These are phyloP conservation scores for Oryza meyeriana DNA, from an alignment of 176 grass and related monocot genomes.

Conservation along the genomic window DNA sequence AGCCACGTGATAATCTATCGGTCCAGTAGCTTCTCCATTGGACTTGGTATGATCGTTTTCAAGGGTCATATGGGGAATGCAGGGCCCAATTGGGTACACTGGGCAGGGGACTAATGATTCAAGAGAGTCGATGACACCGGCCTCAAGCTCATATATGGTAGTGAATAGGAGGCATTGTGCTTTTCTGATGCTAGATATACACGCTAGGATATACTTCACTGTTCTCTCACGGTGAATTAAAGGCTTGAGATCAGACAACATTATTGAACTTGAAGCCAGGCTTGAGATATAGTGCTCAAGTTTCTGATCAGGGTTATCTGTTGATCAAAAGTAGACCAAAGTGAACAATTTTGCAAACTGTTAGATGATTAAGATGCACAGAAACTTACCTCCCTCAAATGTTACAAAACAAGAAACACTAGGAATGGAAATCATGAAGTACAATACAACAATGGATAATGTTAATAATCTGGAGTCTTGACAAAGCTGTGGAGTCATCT, in stretches of 20 bases:
- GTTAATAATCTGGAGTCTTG: not conserved
- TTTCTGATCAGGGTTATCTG: constrained; percentile 35
- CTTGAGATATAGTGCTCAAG: constrained; percentile 30
- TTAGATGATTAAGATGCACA: not conserved
- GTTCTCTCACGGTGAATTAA: constrained; percentile 25
- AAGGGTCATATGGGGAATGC: constrained; percentile 25
- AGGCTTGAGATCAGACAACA: constrained; percentile 40
- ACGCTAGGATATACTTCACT: constrained; percentile 13
- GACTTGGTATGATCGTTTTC: constrained; percentile 7
- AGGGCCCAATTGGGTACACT: constrained; percentile 46
- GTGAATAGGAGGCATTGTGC: constrained; percentile 53
- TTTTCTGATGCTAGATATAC: constrained; percentile 21
- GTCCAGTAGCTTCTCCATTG: constrained; percentile 5
- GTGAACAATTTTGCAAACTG: constrained; percentile 19
- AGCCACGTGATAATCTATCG: constrained; percentile 41
- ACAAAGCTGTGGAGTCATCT: not conserved
- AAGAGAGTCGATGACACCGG: constrained; percentile 25
- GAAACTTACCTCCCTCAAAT: not conserved
- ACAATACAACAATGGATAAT: not conserved
- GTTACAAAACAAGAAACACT: not conserved
- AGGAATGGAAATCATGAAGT: not conserved
- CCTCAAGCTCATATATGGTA: constrained; percentile 52
- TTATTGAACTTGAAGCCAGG: constrained; percentile 30
- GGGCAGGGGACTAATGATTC: constrained; percentile 32
- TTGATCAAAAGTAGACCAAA: not conserved